These are phyloP conservation scores for Rhinocladiella mackenziei DNA, from an alignment of 2,329 filamentous ascomycete species.

Conservation along the genomic window DNA sequence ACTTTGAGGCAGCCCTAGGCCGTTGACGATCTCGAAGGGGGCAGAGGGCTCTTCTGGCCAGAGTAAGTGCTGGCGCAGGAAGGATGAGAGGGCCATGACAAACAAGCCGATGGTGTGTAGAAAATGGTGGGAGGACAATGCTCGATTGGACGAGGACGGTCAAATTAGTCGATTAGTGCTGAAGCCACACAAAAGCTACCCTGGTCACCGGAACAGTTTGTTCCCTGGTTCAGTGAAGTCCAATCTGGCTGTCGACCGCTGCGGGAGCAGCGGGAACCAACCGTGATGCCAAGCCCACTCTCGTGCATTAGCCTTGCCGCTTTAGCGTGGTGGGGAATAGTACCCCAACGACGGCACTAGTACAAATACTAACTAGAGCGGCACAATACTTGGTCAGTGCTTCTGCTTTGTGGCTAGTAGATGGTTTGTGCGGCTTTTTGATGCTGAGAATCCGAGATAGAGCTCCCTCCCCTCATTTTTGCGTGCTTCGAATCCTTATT, in stretches of 20 bases:
- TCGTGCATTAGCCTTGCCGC: slow-evolving; percentile 18
- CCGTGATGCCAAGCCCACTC: slow-evolving; percentile 24
- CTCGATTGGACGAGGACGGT: slow-evolving; percentile 13
- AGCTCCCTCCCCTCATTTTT: too few species aligned
- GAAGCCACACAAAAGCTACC: too few species aligned
- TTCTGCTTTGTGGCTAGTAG: too few species aligned
- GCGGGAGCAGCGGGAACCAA: slow-evolving; percentile 26
- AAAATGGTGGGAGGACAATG: slow-evolving; percentile 8
- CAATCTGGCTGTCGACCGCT: slow-evolving; percentile 21
- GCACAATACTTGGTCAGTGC: not conserved
- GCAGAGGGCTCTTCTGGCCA: slow-evolving; percentile 13
- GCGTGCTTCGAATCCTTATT: too few species aligned
- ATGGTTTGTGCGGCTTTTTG: too few species aligned
- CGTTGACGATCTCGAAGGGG: not conserved
- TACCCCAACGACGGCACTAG: too few species aligned
- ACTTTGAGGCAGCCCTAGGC: not conserved
- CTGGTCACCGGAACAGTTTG: slow-evolving; percentile 8
- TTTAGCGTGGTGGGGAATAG: too few species aligned
- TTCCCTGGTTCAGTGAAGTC: slow-evolving; percentile 19
- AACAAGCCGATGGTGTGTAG: slow-evolving; percentile 14
- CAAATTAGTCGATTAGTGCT: slow-evolving; percentile 17
- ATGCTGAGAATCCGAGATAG: too few species aligned
- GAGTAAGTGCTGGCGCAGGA: slow-evolving; percentile 3
- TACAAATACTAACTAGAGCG: not conserved
- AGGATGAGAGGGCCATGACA: slow-evolving; percentile 3